phyloP scores from a whole-genome alignment of 75 land plant species.

The Cunninghamia lanceolata region DNA sequence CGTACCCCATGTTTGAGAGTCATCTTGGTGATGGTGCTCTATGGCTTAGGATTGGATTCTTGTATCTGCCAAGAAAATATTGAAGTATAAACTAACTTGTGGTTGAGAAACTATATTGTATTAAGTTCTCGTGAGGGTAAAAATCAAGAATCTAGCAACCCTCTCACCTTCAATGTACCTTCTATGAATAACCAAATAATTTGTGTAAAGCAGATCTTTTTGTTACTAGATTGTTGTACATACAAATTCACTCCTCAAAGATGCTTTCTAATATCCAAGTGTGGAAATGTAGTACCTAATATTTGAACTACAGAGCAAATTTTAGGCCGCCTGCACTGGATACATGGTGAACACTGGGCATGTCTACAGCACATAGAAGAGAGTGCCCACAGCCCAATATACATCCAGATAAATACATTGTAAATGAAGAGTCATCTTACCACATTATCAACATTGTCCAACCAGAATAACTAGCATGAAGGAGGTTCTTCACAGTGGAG shows the following conservation, averaged over 20 bases:
- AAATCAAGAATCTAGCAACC: not conserved
- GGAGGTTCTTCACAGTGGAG: conserved; percentile 27
- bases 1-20: no score
- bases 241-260: not conserved
- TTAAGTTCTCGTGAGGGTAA: not conserved
- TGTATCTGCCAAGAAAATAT: not conserved
- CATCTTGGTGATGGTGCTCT: no score
- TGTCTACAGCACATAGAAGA: not conserved
- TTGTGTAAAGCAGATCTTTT: not conserved
- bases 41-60: no score
- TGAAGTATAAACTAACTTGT: not conserved
- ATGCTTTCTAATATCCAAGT: not conserved
- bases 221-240: not conserved
- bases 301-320: not conserved
- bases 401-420: not conserved
- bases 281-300: not conserved
- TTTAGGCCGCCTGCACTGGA: not conserved
- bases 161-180: not conserved
- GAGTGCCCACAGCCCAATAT: not conserved
- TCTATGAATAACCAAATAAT: not conserved
- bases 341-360: not conserved
- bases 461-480: conserved; percentile 26
- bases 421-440: conserved; percentile 8
- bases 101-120: not conserved
- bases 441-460: no score